These are phyloP conservation scores for Fusarium continuum DNA, from an alignment of 2,329 filamentous ascomycete species.

Conservation along the genomic window DNA sequence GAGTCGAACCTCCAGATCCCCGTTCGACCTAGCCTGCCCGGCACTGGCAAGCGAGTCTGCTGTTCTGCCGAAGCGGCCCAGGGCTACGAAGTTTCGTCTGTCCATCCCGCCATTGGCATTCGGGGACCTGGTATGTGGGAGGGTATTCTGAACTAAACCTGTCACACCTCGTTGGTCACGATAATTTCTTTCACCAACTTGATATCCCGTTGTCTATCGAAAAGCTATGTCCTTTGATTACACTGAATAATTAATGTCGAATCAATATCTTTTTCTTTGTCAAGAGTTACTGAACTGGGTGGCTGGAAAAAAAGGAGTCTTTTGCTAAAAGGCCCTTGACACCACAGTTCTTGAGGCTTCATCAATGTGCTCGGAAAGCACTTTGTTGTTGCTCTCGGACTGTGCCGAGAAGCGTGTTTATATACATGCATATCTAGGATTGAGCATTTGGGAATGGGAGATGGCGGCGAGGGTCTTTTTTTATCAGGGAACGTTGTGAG, in stretches of 20 bases:
- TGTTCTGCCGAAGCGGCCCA: conserved; percentile 68
- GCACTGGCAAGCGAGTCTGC: conserved; percentile 71
- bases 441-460: conserved; percentile 45
- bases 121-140: conserved; percentile 73
- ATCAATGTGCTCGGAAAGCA: conserved; percentile 46
- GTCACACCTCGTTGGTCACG: conserved; percentile 27
- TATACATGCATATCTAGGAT: conserved; percentile 55
- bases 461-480: conserved; percentile 42
- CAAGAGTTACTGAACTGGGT: conserved; percentile 37
- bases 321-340: conserved; percentile 46
- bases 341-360: conserved; percentile 42
- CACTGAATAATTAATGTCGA: conserved; percentile 41
- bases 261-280: conserved; percentile 44
- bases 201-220: conserved; percentile 33
- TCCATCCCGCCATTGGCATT: conserved; percentile 60
- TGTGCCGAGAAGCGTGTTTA: conserved; percentile 53
- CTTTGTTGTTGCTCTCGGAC: conserved; percentile 47
- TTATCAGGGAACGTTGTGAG: conserved; percentile 28
- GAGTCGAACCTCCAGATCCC: conserved; percentile 50
- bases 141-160: conserved; percentile 64
- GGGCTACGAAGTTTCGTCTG: conserved; percentile 56
- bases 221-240: conserved; percentile 31
- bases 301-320: conserved; percentile 44
- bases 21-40: conserved; percentile 54
- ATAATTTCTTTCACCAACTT: conserved; percentile 31